These are phyloP conservation scores for Malassezia slooffiae DNA, from an alignment of 1,284 basidiomycete genomes.

Conservation along the genomic window DNA sequence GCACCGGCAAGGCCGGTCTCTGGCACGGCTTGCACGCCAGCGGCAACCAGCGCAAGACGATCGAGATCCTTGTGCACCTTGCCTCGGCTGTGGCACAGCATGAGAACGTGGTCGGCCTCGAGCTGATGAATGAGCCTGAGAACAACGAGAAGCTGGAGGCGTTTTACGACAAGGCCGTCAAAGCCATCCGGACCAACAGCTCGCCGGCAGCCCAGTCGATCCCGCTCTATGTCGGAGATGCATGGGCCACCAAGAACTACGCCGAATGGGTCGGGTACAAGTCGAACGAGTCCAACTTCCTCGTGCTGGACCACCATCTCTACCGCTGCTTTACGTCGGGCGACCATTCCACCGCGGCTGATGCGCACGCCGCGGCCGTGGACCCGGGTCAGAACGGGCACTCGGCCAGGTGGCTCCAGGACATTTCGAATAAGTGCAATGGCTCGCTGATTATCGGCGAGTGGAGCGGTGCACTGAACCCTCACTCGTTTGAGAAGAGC, in stretches of 20 bases:
- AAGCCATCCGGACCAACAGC: conserved; percentile 50
- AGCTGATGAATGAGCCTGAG: conserved; percentile 73
- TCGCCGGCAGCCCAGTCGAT: conserved; percentile 17
- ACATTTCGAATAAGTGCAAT: conserved; percentile 46
- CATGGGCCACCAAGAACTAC: conserved; percentile 65
- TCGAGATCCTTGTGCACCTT: conserved; percentile 55
- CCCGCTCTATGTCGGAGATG: conserved; percentile 60
- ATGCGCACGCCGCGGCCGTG: conserved; percentile 51
- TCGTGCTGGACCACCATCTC: conserved; percentile 70
- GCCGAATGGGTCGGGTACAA: conserved; percentile 51
- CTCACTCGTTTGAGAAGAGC: conserved; percentile 51
- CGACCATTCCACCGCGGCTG: conserved; percentile 56
- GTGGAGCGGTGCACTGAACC: conserved; percentile 69
- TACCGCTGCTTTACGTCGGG: conserved; percentile 67
- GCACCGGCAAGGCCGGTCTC: conserved; percentile 20
- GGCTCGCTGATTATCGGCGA: conserved; percentile 62
- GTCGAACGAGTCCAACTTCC: conserved; percentile 45
- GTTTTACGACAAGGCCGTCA: conserved; percentile 52
- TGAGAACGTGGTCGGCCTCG: conserved; percentile 65
- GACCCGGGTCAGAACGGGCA: conserved; percentile 20
- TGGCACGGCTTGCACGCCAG: conserved; percentile 37
- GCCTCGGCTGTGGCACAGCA: conserved; percentile 47
- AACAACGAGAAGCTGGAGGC: conserved; percentile 37
- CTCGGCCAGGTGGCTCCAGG: conserved; percentile 22
- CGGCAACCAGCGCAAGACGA: conserved; percentile 48